phyloP scores from a whole-genome alignment of 441 rosid genomes.

The Capsella rubella region DNA sequence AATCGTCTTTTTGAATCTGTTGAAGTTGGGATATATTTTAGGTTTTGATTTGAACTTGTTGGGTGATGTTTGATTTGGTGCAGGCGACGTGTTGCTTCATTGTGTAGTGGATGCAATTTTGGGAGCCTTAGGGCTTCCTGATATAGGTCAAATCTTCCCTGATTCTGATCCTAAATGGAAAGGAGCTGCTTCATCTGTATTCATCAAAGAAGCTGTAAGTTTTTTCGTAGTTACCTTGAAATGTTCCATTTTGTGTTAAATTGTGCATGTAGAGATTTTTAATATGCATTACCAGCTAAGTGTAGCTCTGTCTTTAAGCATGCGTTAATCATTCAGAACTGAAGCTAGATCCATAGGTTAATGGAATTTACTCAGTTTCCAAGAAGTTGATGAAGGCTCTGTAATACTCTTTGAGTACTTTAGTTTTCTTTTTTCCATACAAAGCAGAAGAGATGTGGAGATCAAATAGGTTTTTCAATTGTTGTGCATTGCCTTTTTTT shows the following conservation, averaged over 20 bases:
- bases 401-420: background rate
- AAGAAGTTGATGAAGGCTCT: background rate
- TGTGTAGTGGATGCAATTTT: conserved; percentile 98
- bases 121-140: conserved; percentile 96
- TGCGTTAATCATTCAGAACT: background rate
- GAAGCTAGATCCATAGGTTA: background rate
- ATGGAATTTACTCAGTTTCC: background rate
- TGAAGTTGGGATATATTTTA: conserved; percentile 11
- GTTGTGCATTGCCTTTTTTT: background rate
- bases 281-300: background rate
- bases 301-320: background rate
- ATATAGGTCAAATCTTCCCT: conserved; percentile 96
- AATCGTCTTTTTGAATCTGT: background rate
- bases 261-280: background rate
- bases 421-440: background rate
- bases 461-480: too few species aligned
- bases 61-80: conserved; percentile 20
- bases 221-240: background rate
- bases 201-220: conserved; percentile 94
- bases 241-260: background rate
- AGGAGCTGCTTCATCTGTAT: conserved; percentile 91
- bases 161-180: conserved; percentile 95
- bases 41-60: background rate
- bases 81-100: conserved; percentile 95
- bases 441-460: background rate